Conservation (phyloP, 805 yeast species). For the Pichia gijzeniarum region DNA sequence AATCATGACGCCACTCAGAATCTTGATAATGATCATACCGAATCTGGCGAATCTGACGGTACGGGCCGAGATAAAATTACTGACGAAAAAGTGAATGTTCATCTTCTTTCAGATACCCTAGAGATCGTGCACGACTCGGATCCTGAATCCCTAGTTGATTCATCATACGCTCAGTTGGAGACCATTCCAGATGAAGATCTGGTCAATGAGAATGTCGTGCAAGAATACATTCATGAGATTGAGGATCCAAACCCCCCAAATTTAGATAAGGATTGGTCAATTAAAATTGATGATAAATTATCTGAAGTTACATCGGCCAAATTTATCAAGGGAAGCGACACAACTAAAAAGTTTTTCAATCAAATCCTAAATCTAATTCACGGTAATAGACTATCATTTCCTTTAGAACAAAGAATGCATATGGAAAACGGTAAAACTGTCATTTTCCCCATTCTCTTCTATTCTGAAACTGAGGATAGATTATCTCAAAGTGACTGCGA, state of each 20-base stretch:
- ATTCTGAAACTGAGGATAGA: conserved; percentile 9
- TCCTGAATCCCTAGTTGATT: conserved; percentile 1
- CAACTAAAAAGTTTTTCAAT: conserved; percentile 25
- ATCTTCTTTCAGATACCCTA: neutral
- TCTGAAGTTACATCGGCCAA: conserved; percentile 21
- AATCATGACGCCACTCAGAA: too few relatives aligned
- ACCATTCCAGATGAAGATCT: neutral
- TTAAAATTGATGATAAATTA: conserved; percentile 21
- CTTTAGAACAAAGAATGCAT: conserved; percentile 26
- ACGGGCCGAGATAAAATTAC: too few relatives aligned
- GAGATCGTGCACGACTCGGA: neutral
- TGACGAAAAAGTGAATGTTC: neutral
- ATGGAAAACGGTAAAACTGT: conserved; percentile 21
- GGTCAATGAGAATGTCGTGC: conserved; percentile 1
- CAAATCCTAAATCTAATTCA: conserved; percentile 26
- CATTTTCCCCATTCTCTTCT: conserved; percentile 13
- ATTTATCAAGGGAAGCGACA: conserved; percentile 23
- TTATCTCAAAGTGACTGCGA: conserved; percentile 8
- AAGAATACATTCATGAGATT: conserved; percentile 1
- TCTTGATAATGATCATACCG: too few relatives aligned
- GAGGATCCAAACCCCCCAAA: conserved; percentile 15
- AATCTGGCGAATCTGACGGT: too few relatives aligned
- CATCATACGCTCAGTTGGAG: conserved; percentile 4
- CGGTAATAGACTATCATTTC: conserved; percentile 26
- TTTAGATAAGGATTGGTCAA: conserved; percentile 25